Evolutionary conservation across 106 monocot species (phyloP).

Genomic region (Acorus calamus): DNA sequence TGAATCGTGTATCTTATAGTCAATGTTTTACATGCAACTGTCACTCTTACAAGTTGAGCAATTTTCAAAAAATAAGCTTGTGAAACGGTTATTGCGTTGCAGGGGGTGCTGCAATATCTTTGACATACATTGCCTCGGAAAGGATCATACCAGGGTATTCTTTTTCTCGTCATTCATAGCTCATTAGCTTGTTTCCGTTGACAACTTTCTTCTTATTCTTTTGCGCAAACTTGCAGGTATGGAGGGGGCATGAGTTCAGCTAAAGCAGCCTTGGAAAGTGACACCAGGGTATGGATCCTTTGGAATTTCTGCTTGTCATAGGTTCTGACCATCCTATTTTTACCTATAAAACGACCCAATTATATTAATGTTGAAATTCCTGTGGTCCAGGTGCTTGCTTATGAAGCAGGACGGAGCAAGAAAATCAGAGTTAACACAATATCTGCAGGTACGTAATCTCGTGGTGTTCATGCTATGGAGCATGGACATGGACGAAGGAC

Average conservation of each 20-base stretch:
- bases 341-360: no score
- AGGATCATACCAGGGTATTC: constrained; percentile 69
- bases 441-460: constrained; percentile 61
- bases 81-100: not conserved
- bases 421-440: constrained; percentile 92
- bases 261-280: constrained; percentile 93
- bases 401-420: constrained; percentile 83
- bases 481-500: no score
- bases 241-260: constrained; percentile 99
- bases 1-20: not conserved
- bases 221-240: constrained; percentile 22
- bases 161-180: not conserved
- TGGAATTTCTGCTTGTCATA: not conserved
- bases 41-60: no score
- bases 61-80: no score
- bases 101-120: constrained; percentile 52
- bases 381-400: constrained; percentile 63
- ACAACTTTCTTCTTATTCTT: no score
- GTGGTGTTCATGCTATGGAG: no score
- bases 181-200: not conserved
- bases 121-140: constrained; percentile 89
- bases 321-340: no score
- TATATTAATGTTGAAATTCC: no score
- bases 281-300: constrained; percentile 48
- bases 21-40: not conserved